These are phyloP conservation scores for Balamuthia mandrillaris DNA, from an alignment of 208 protist species.

Conservation along the genomic window DNA sequence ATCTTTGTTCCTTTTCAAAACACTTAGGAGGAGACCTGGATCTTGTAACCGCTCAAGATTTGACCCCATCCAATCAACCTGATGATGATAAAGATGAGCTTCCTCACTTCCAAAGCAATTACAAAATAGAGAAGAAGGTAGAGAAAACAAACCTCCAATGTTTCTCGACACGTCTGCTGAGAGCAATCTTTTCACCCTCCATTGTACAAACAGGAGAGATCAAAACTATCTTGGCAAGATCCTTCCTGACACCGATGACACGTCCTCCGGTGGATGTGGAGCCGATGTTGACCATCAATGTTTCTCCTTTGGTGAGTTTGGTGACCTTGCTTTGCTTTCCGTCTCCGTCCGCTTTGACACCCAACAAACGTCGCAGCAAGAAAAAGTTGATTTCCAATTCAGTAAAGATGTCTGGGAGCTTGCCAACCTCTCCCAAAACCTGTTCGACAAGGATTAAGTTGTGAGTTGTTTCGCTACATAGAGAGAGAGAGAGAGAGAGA, in stretches of 20 bases:
- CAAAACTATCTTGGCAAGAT: slow-evolving; percentile 93
- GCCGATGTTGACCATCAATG: slow-evolving; percentile 99
- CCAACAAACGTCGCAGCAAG: slow-evolving; percentile 92
- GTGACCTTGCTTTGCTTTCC: slow-evolving; percentile 72
- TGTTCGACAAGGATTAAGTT: no score
- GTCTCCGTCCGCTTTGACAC: slow-evolving; percentile 79
- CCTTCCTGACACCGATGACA: slow-evolving; percentile 87
- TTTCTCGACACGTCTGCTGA: slow-evolving; percentile 93
- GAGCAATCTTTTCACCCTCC: slow-evolving; percentile 94
- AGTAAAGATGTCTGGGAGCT: slow-evolving; percentile 93
- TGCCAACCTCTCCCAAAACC: slow-evolving; percentile 78
- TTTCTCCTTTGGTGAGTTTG: slow-evolving; percentile 92
- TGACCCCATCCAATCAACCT: background rate
- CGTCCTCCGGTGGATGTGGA: slow-evolving; percentile 94
- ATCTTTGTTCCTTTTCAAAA: no score
- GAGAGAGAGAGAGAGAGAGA: no score
- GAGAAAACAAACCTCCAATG: slow-evolving; percentile 90
- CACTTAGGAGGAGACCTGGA: slow-evolving; percentile 23
- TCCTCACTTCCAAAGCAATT: no score
- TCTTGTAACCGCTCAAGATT: slow-evolving; percentile 20
- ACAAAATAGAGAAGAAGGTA: no score
- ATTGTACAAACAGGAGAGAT: slow-evolving; percentile 94
- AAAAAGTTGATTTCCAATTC: slow-evolving; percentile 97
- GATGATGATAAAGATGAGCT: no score
- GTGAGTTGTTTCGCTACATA: no score